Evolutionary conservation across 2,329 filamentous ascomycete genomes (phyloP).

Genomic region (Mycosphaerella sp.): DNA sequence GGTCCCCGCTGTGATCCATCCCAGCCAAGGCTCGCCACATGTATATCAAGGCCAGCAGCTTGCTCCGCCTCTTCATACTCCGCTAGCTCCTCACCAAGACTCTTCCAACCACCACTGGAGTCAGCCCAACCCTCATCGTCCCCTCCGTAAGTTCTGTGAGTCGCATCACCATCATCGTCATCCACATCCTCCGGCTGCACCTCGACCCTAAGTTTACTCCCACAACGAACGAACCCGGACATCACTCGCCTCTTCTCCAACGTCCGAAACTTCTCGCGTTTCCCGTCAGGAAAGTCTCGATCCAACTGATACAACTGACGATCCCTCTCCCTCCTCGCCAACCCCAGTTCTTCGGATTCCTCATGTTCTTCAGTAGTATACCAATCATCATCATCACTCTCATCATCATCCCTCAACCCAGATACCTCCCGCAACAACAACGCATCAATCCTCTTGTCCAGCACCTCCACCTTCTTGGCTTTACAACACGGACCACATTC

Average conservation of each 20-base stretch:
- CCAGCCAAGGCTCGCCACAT: no score
- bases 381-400: background rate
- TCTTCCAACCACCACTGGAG: constrained; percentile 1
- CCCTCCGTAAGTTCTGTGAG: background rate
- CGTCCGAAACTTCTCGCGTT: constrained; percentile 11
- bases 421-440: background rate
- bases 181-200: constrained; percentile 23
- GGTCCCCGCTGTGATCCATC: no score
- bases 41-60: no score
- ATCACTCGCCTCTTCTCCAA: constrained; percentile 14
- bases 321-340: constrained; percentile 3
- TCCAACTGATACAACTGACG: constrained; percentile 5
- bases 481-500: constrained; percentile 19
- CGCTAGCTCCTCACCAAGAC: constrained; percentile 16
- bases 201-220: constrained; percentile 20
- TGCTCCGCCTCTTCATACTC: constrained; percentile 8
- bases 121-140: constrained; percentile 9
- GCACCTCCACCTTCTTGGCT: background rate
- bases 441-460: background rate
- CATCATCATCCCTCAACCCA: no score
- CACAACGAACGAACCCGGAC: background rate
- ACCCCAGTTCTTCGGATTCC: background rate
- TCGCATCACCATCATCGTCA: background rate
- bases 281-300: constrained; percentile 10
- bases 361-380: background rate